Conservation (phyloP, 345 rosid species). For the Syzygium oleosum region DNA sequence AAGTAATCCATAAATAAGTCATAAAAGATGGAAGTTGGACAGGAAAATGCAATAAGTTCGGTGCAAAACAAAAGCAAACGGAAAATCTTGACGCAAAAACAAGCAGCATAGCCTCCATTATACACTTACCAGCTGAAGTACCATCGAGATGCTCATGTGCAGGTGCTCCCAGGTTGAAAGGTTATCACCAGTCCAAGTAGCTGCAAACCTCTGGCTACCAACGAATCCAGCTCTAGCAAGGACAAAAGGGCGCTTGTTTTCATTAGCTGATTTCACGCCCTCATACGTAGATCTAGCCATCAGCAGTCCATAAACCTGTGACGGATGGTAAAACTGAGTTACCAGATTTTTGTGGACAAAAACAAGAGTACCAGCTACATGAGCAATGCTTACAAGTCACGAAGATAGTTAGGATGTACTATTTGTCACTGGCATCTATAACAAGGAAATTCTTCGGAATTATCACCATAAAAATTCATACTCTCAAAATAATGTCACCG, state of each 20-base stretch:
- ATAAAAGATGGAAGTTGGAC: neutral
- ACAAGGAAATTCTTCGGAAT: neutral
- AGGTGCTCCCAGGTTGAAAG: conserved; percentile 90
- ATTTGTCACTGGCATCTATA: neutral
- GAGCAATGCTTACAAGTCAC: neutral
- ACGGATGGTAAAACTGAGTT: neutral
- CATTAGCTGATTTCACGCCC: conserved; percentile 69
- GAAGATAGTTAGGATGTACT: neutral
- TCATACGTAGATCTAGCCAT: conserved; percentile 93
- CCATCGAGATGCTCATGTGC: conserved; percentile 86
- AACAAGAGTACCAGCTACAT: neutral
- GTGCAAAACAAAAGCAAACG: neutral
- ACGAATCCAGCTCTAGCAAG: conserved; percentile 94
- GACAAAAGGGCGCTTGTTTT: conserved; percentile 80
- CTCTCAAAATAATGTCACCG: neutral
- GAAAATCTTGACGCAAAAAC: neutral
- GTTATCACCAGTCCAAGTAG: conserved; percentile 96
- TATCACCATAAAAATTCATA: neutral
- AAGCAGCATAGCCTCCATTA: neutral
- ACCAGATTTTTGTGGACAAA: neutral
- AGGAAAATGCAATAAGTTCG: neutral
- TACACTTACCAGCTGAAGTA: conserved; percentile 83
- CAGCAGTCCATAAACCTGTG: conserved; percentile 77
- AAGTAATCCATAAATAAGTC: neutral
- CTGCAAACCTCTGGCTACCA: conserved; percentile 86